These are phyloP conservation scores for Pseudonitzschia pungens DNA, from an alignment of 108 stramenopile species.

Conservation along the genomic window DNA sequence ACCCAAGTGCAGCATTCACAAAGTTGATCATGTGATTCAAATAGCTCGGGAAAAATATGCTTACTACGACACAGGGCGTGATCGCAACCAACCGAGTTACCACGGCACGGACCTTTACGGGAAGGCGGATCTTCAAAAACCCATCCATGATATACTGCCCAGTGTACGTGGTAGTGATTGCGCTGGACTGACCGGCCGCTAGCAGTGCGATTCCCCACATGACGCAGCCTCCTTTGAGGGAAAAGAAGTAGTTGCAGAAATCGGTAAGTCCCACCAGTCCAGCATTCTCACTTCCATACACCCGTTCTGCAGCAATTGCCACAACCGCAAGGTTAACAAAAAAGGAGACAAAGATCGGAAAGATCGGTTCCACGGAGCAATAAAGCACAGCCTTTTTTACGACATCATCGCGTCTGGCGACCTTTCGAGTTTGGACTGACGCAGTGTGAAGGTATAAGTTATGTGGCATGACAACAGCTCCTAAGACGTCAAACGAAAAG, in stretches of 20 bases:
- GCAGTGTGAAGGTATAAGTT: constrained; percentile 87
- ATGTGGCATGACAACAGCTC: constrained; percentile 88
- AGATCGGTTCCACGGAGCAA: constrained; percentile 73
- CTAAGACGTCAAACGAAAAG: neutral
- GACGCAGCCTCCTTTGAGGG: constrained; percentile 57
- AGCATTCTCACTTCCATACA: constrained; percentile 50
- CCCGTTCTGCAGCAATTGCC: constrained; percentile 74
- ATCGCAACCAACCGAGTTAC: constrained; percentile 76
- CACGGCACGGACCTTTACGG: constrained; percentile 59
- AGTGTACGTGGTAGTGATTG: constrained; percentile 86
- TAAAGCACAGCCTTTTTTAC: constrained; percentile 69
- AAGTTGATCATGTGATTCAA: constrained; percentile 70
- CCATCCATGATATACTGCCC: constrained; percentile 91
- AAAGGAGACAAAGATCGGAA: constrained; percentile 76
- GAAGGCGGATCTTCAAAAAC: constrained; percentile 67
- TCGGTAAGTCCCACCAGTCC: constrained; percentile 54
- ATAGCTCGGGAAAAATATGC: constrained; percentile 56
- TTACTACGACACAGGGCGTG: constrained; percentile 70
- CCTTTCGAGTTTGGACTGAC: constrained; percentile 57
- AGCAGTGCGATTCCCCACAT: constrained; percentile 83
- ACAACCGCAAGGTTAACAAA: constrained; percentile 85
- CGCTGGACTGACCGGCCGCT: constrained; percentile 75
- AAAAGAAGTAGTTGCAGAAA: constrained; percentile 58
- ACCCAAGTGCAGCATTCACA: constrained; percentile 73
- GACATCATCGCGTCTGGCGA: constrained; percentile 37